These are phyloP conservation scores for Colletotrichum somersetense DNA, from an alignment of 2,329 filamentous ascomycete species.

Conservation along the genomic window DNA sequence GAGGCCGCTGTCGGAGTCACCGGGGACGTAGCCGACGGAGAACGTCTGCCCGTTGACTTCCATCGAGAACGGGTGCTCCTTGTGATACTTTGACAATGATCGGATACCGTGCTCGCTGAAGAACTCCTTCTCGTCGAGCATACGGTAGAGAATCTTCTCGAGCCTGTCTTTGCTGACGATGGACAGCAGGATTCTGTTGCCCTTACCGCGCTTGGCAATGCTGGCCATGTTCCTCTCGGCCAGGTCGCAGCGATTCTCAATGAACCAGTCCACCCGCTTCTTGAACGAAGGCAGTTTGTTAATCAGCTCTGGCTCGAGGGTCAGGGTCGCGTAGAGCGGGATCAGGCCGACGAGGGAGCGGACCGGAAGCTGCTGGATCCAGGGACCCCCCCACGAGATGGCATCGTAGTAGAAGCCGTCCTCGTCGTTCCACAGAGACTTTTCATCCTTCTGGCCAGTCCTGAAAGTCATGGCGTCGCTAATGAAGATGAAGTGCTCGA, in stretches of 20 bases:
- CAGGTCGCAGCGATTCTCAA: constrained; percentile 86
- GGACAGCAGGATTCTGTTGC: constrained; percentile 86
- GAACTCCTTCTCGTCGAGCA: constrained; percentile 96
- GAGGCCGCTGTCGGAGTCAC: constrained; percentile 94
- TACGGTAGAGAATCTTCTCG: constrained; percentile 87
- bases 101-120: constrained; percentile 90
- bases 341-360: constrained; percentile 94
- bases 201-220: constrained; percentile 90
- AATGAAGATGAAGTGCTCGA: constrained; percentile 98
- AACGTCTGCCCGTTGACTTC: constrained; percentile 93
- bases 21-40: constrained; percentile 88
- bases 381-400: constrained; percentile 94
- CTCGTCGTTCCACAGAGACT: constrained; percentile 95
- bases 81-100: constrained; percentile 91
- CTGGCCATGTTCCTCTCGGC: constrained; percentile 95
- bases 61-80: constrained; percentile 93
- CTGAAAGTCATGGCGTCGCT: constrained; percentile 96
- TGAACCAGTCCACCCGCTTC: constrained; percentile 93
- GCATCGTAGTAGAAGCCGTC: constrained; percentile 99
- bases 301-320: constrained; percentile 92
- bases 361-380: constrained; percentile 92
- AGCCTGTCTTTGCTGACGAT: constrained; percentile 95
- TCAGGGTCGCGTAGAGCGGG: constrained; percentile 91
- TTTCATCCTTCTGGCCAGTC: constrained; percentile 76
- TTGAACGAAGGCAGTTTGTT: constrained; percentile 94